Conservation (phyloP, 768 basidiomycete species). For the Agaricus blazei region DNA sequence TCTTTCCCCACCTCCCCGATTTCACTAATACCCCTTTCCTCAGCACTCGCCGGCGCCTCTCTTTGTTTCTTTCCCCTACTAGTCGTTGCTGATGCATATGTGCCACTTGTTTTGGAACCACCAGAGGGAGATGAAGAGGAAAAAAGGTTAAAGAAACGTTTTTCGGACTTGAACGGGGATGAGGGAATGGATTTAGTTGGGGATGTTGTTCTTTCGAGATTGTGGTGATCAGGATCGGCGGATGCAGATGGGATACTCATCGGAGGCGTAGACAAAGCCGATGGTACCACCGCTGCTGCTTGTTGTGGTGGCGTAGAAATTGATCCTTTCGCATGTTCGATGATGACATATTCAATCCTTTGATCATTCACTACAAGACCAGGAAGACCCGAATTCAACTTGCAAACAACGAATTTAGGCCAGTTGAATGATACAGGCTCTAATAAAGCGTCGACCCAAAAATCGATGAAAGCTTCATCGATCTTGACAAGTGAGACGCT, state of each 20-base stretch:
- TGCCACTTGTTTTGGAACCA: constrained; percentile 17
- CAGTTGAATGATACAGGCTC: constrained; percentile 62
- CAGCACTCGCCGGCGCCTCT: constrained; percentile 19
- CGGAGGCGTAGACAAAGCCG: no score
- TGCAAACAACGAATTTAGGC: constrained; percentile 70
- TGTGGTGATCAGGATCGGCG: background rate
- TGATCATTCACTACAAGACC: constrained; percentile 27
- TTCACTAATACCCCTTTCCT: constrained; percentile 43
- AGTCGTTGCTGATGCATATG: constrained; percentile 25
- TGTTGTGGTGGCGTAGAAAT: constrained; percentile 30
- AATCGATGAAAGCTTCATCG: constrained; percentile 81
- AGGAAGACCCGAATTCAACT: constrained; percentile 41
- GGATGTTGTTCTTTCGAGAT: background rate
- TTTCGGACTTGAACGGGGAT: constrained; percentile 49
- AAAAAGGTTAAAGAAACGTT: constrained; percentile 62
- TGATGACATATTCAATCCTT: constrained; percentile 56
- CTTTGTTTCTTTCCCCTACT: constrained; percentile 23
- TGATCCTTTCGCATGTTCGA: constrained; percentile 51
- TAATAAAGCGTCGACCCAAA: constrained; percentile 71
- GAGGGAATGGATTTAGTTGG: constrained; percentile 13
- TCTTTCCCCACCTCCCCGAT: constrained; percentile 67
- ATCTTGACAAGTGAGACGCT: constrained; percentile 48
- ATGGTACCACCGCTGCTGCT: constrained; percentile 9
- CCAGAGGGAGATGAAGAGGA: constrained; percentile 15
- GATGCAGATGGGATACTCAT: background rate